These are phyloP conservation scores for Pseudozyma pruni DNA, from an alignment of 1,284 basidiomycete species.

Conservation along the genomic window DNA sequence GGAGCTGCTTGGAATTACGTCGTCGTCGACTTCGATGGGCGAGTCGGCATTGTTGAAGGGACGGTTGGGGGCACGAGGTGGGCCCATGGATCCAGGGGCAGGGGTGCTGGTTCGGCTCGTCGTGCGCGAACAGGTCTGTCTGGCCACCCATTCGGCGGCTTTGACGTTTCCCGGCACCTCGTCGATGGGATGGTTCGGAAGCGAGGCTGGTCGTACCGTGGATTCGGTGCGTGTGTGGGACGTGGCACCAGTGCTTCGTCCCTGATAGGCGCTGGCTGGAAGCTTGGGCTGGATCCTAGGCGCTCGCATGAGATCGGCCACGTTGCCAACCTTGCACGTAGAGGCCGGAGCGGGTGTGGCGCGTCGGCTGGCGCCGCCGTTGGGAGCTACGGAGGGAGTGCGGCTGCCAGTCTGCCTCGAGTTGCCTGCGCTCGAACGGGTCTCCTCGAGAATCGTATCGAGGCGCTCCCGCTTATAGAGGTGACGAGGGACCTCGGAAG, in stretches of 20 bases:
- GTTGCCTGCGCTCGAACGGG: neutral
- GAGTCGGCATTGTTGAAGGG: slow-evolving; percentile 3
- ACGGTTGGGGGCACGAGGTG: too few relatives aligned
- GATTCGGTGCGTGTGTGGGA: neutral
- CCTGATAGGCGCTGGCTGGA: neutral
- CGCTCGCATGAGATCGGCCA: slow-evolving; percentile 6
- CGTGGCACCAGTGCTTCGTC: neutral
- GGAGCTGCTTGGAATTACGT: neutral
- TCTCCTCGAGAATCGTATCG: slow-evolving; percentile 2
- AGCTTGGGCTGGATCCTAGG: neutral
- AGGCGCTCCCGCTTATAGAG: slow-evolving; percentile 4
- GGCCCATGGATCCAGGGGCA: too few relatives aligned
- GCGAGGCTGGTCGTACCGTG: too few relatives aligned
- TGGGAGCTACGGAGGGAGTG: neutral
- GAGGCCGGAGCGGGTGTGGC: too few relatives aligned
- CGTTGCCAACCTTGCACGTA: slow-evolving; percentile 11
- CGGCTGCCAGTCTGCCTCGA: neutral
- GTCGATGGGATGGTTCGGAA: too few relatives aligned
- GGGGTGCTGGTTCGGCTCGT: slow-evolving; percentile 4
- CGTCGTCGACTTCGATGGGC: slow-evolving; percentile 13
- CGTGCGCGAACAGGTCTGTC: neutral
- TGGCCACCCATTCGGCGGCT: neutral
- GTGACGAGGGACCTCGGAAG: neutral
- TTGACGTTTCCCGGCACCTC: neutral
- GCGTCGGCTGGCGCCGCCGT: neutral